Evolutionary conservation across 2,329 filamentous ascomycete genomes (phyloP).

Genomic region (Neopestalotiopsis clavispora): DNA sequence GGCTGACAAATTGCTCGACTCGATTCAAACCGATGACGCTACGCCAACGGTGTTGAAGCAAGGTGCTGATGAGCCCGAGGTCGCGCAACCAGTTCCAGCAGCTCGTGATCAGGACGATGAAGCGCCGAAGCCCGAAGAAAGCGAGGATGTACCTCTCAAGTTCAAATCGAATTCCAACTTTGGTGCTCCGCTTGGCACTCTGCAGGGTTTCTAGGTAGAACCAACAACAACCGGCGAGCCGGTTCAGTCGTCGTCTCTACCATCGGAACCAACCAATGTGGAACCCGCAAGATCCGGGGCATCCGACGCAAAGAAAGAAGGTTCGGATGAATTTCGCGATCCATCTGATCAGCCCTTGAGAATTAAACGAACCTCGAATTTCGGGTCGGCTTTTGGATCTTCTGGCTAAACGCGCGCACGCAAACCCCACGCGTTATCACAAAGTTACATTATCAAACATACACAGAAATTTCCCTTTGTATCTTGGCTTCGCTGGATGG

Average conservation of each 20-base stretch:
- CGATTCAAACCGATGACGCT: conserved; percentile 50
- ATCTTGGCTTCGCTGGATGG: conserved; percentile 5
- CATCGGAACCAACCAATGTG: background rate
- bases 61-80: background rate
- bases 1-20: conserved; percentile 56
- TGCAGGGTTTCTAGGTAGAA: conserved; percentile 5
- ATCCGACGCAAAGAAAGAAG: conserved; percentile 1
- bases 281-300: background rate
- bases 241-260: background rate
- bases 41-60: conserved; percentile 46
- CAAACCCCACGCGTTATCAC: background rate
- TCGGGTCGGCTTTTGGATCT: conserved; percentile 17
- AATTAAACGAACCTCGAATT: conserved; percentile 18
- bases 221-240: background rate
- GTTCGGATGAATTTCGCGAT: background rate
- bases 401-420: background rate
- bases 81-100: background rate
- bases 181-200: conserved; percentile 18
- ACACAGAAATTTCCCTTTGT: conserved; percentile 15
- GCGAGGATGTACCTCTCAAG: conserved; percentile 19
- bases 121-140: conserved; percentile 5
- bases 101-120: background rate
- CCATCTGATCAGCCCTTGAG: conserved; percentile 16
- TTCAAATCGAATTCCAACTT: conserved; percentile 20
- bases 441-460: background rate